A percentile compares a stretch with the other conserved stretches of the same genome.
phyloP scores from a whole-genome alignment of 768 basidiomycete species.

The Rhodotorula sphaerocarpa region DNA sequence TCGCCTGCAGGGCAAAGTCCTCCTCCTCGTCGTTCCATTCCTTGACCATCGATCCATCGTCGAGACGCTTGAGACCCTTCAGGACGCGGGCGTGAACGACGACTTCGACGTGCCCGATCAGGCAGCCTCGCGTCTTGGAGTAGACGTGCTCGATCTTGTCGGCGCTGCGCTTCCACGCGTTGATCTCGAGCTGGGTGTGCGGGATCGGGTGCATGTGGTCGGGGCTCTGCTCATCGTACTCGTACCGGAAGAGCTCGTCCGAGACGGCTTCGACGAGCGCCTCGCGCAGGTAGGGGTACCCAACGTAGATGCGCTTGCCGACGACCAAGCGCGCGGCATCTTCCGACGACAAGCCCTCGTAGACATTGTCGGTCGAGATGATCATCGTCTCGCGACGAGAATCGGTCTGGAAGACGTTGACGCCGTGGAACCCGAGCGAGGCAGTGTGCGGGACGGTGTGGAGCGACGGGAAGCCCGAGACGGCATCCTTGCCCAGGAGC shows the following conservation, averaged over 20 bases:
- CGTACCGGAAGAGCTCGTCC: slow-evolving; percentile 78
- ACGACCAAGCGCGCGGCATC: slow-evolving; percentile 68
- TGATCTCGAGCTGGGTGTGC: slow-evolving; percentile 45
- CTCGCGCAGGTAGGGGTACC: slow-evolving; percentile 94
- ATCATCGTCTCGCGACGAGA: slow-evolving; percentile 90
- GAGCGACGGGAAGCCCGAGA: slow-evolving; percentile 94
- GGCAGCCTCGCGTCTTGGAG: slow-evolving; percentile 78
- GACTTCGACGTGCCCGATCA: slow-evolving; percentile 71
- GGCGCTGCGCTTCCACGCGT: slow-evolving; percentile 70
- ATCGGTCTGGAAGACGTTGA: slow-evolving; percentile 86
- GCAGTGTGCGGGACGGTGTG: slow-evolving; percentile 75
- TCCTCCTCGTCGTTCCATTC: slow-evolving; percentile 88
- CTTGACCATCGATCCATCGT: slow-evolving; percentile 84
- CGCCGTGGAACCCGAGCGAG: slow-evolving; percentile 70
- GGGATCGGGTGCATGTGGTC: slow-evolving; percentile 1
- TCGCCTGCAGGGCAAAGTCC: slow-evolving; percentile 81
- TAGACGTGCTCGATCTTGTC: slow-evolving; percentile 74
- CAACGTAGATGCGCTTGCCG: slow-evolving; percentile 66
- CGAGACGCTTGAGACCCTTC: slow-evolving; percentile 84
- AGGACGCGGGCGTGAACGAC: slow-evolving; percentile 81
- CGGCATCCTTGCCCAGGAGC: slow-evolving; percentile 68
- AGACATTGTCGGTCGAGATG: slow-evolving; percentile 67
- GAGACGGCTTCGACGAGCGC: slow-evolving; percentile 78
- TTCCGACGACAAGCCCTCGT: slow-evolving; percentile 58
- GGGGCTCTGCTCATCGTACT: slow-evolving; percentile 43